A percentile compares a stretch with the other conserved stretches of the same genome.
Conservation (phyloP, 1,284 basidiomycete genomes). For the Ceratobasidium sp. region DNA sequence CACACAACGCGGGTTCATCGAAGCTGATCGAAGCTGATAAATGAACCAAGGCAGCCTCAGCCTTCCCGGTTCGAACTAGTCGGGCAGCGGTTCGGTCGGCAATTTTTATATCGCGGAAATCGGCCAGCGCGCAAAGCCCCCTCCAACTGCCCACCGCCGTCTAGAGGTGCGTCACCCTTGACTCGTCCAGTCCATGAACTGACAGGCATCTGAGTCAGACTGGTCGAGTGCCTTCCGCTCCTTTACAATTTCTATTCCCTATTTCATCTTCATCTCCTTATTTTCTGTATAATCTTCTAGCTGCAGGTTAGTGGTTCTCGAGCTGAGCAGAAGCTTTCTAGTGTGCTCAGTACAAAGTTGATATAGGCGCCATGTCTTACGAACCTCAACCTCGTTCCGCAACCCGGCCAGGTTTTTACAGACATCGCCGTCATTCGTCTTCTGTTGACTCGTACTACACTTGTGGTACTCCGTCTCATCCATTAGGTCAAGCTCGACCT, state of each 20-base stretch:
- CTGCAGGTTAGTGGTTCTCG: background rate
- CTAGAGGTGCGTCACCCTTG: background rate
- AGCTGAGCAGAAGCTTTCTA: too few species aligned
- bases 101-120: background rate
- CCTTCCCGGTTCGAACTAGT: background rate
- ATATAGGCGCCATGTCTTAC: conserved; percentile 3
- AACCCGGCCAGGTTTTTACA: background rate
- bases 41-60: background rate
- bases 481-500: background rate
- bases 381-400: background rate
- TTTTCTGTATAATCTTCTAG: background rate
- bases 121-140: background rate
- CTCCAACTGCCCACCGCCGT: conserved; percentile 14
- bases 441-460: background rate
- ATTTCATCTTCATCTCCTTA: background rate
- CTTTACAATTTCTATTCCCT: background rate
- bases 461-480: background rate
- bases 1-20: background rate
- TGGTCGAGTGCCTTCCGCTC: conserved; percentile 13
- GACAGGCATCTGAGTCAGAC: background rate
- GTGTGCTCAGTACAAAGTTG: background rate
- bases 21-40: background rate
- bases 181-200: background rate
- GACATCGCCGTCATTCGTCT: background rate
- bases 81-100: background rate